Evolutionary conservation across 768 basidiomycete species (phyloP).

Genomic region (Tricholoma hemisulphureum): DNA sequence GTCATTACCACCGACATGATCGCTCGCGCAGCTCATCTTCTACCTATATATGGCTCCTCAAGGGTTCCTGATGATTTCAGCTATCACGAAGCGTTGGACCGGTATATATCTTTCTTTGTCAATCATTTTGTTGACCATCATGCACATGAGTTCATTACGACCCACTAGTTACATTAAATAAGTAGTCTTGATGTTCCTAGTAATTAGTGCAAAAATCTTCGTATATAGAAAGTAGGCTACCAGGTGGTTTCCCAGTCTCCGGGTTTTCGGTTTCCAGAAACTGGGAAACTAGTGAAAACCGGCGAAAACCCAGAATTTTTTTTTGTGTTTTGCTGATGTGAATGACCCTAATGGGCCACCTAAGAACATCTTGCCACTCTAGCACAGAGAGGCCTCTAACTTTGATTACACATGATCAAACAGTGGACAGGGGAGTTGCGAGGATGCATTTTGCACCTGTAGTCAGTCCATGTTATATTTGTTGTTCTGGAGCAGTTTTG

Average conservation of each 20-base stretch:
- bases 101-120: constrained; percentile 12
- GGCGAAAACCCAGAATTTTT: neutral
- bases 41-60: constrained; percentile 19
- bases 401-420: no score
- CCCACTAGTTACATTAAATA: no score
- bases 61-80: constrained; percentile 18
- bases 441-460: no score
- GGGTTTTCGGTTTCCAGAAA: neutral
- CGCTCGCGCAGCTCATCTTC: no score
- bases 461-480: no score
- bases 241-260: neutral
- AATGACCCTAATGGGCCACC: no score
- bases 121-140: neutral
- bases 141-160: no score
- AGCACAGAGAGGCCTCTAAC: no score
- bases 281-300: neutral
- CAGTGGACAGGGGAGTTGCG: no score
- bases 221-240: neutral
- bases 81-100: constrained; percentile 19
- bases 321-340: neutral
- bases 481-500: no score
- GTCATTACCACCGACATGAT: no score
- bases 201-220: neutral
- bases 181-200: neutral
- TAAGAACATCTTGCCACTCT: no score